These are phyloP conservation scores for Mycosphaerella sp. DNA, from an alignment of 2,329 filamentous ascomycete species.

Conservation along the genomic window DNA sequence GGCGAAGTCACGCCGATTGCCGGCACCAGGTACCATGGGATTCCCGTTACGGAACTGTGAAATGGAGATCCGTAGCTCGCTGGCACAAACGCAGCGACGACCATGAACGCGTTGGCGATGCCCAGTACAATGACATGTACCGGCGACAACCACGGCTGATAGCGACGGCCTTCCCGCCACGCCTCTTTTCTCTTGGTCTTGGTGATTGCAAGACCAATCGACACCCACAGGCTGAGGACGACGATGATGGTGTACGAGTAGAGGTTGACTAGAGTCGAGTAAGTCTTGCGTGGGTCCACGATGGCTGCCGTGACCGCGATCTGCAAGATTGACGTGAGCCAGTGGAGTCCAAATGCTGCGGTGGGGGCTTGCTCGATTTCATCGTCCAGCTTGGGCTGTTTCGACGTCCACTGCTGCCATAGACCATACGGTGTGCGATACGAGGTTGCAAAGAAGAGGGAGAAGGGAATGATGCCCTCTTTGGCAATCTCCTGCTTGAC, in stretches of 20 bases:
- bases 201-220: constrained; percentile 33
- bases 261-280: constrained; percentile 33
- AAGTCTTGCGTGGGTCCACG: constrained; percentile 23
- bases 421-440: constrained; percentile 28
- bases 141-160: constrained; percentile 24
- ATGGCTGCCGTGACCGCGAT: constrained; percentile 31
- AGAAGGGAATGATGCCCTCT: constrained; percentile 49
- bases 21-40: constrained; percentile 24
- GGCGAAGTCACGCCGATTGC: constrained; percentile 20
- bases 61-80: constrained; percentile 19
- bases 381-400: constrained; percentile 13
- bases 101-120: constrained; percentile 18
- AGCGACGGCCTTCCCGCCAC: constrained; percentile 21
- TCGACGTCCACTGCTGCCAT: constrained; percentile 17
- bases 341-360: constrained; percentile 37
- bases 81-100: constrained; percentile 22
- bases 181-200: constrained; percentile 16
- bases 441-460: constrained; percentile 42
- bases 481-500: constrained; percentile 59
- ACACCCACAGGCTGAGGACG: constrained; percentile 24
- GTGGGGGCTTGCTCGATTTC: constrained; percentile 35
- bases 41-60: constrained; percentile 13
- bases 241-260: constrained; percentile 40
- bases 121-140: constrained; percentile 23
- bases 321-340: constrained; percentile 34